Conservation (phyloP, 495 filamentous ascomycete genomes). For the Venustampulla echinocandica region DNA sequence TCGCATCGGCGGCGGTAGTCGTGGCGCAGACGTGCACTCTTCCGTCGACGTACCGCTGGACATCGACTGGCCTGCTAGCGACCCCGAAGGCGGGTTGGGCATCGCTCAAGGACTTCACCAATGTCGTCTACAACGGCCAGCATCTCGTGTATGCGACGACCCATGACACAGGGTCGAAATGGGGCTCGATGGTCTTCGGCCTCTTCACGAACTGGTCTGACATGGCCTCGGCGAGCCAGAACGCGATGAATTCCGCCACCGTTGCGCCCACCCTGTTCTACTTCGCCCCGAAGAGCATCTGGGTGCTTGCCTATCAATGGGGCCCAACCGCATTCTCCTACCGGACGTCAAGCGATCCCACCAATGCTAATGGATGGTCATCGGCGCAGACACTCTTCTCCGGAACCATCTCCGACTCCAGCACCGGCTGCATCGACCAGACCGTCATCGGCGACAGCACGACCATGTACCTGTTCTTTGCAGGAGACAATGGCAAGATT, state of each 20-base stretch:
- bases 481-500: slow-evolving; percentile 55
- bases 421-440: slow-evolving; percentile 48
- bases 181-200: slow-evolving; percentile 48
- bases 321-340: slow-evolving; percentile 49
- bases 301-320: slow-evolving; percentile 55
- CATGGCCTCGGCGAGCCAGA: slow-evolving; percentile 46
- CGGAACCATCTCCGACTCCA: slow-evolving; percentile 39
- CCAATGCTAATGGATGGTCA: slow-evolving; percentile 47
- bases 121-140: slow-evolving; percentile 41
- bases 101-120: slow-evolving; percentile 50
- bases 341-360: slow-evolving; percentile 46
- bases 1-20: background rate
- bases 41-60: slow-evolving; percentile 47
- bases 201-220: slow-evolving; percentile 44
- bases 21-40: slow-evolving; percentile 33
- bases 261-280: slow-evolving; percentile 55
- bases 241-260: slow-evolving; percentile 33
- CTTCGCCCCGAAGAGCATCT: slow-evolving; percentile 48
- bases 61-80: slow-evolving; percentile 37
- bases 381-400: slow-evolving; percentile 43
- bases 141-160: slow-evolving; percentile 45
- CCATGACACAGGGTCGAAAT: slow-evolving; percentile 28
- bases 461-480: slow-evolving; percentile 56
- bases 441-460: slow-evolving; percentile 47
- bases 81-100: slow-evolving; percentile 41